Conservation (phyloP, 2,329 filamentous ascomycete genomes). For the Fusarium sororula region DNA sequence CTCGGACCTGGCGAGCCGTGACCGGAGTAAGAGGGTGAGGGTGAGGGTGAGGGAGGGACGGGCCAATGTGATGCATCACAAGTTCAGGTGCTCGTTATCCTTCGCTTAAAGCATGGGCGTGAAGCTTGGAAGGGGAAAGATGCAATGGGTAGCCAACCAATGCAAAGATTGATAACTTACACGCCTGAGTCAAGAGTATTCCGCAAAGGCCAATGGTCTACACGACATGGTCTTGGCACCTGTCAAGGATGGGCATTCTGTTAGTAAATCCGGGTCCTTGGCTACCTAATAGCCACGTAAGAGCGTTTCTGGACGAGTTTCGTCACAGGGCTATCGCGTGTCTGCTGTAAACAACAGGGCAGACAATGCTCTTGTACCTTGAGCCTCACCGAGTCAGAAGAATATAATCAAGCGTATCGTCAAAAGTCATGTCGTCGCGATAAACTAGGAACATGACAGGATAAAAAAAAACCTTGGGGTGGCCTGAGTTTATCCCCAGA, state of each 20-base stretch:
- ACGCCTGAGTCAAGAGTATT: constrained; percentile 19
- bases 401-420: constrained; percentile 7
- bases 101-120: constrained; percentile 21
- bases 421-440: constrained; percentile 8
- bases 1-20: constrained; percentile 10
- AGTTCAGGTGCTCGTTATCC: constrained; percentile 8
- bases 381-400: background rate
- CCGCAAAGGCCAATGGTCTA: constrained; percentile 17
- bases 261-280: constrained; percentile 38
- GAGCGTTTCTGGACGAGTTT: constrained; percentile 22
- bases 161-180: constrained; percentile 22
- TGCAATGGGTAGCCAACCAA: constrained; percentile 12
- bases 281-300: constrained; percentile 42
- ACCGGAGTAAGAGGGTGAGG: constrained; percentile 2
- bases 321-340: background rate
- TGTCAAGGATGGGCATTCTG: constrained; percentile 33
- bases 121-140: constrained; percentile 16
- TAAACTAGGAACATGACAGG: constrained; percentile 15
- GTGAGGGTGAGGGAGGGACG: background rate
- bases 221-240: constrained; percentile 26
- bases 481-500: constrained; percentile 35
- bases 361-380: background rate
- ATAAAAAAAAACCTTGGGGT: constrained; percentile 24
- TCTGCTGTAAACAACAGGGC: background rate
- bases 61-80: constrained; percentile 38